These are phyloP conservation scores for Triticum urartu DNA, from an alignment of 176 grass and related monocot genomes.

Conservation along the genomic window DNA sequence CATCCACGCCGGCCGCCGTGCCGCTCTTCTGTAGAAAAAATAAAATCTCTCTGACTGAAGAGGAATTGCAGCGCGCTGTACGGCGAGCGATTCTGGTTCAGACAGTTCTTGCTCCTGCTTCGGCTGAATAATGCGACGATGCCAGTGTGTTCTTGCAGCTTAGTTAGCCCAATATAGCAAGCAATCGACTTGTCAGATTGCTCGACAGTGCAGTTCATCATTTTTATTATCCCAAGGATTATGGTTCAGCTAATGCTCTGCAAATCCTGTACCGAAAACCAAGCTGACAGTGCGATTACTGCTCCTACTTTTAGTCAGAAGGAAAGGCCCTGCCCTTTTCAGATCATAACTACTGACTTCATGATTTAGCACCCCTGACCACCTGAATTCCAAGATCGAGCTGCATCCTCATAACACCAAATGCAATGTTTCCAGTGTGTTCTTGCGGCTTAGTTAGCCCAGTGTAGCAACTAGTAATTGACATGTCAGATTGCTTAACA, in stretches of 20 bases:
- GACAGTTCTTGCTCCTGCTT: background rate
- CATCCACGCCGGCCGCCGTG: background rate
- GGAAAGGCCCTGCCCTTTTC: background rate
- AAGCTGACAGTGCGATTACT: background rate
- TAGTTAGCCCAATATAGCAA: background rate
- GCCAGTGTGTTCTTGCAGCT: background rate
- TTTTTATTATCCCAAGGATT: background rate
- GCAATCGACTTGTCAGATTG: background rate
- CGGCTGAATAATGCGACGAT: background rate
- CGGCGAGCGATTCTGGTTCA: background rate
- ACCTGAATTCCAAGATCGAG: background rate
- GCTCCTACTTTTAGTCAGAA: background rate
- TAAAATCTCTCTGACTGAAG: background rate
- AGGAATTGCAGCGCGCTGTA: background rate
- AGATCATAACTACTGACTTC: too few species aligned
- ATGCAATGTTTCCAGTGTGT: background rate
- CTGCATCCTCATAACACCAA: background rate
- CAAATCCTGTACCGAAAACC: background rate
- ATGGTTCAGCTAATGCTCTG: background rate
- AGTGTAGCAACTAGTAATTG: background rate
- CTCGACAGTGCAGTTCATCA: background rate
- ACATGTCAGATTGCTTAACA: background rate
- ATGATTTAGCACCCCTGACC: background rate
- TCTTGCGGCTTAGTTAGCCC: background rate
- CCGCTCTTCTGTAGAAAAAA: background rate